Percentiles rank a stretch among this genome's conserved stretches.
These are phyloP conservation scores for Pelargonium citronellum DNA, from an alignment of 441 rosid species.

Conservation along the genomic window DNA sequence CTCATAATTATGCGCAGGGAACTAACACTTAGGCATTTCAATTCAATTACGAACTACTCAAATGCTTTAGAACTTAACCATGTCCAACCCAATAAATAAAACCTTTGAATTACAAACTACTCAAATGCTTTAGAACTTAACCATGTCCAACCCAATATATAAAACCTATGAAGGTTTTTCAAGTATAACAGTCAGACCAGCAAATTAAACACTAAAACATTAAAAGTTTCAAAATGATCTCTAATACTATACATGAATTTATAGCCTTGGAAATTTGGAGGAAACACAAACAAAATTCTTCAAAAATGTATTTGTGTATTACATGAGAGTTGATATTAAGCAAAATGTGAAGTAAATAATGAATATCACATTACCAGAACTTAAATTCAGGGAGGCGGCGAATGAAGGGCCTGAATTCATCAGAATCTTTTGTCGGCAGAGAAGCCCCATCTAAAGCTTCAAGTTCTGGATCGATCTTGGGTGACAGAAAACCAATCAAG, in stretches of 20 bases:
- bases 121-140: background rate
- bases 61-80: background rate
- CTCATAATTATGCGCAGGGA: background rate
- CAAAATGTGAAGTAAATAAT: background rate
- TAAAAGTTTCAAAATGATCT: background rate
- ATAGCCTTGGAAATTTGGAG: background rate
- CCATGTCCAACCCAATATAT: background rate
- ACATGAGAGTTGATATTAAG: background rate
- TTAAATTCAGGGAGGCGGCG: constrained; percentile 57
- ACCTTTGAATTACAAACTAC: background rate
- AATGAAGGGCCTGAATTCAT: constrained; percentile 52
- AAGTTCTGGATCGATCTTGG: constrained; percentile 51
- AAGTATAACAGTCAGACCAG: background rate
- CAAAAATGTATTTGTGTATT: background rate
- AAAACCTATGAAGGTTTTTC: constrained; percentile 4
- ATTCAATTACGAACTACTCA: background rate
- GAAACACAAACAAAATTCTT: background rate
- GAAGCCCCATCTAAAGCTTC: constrained; percentile 37
- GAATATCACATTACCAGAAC: constrained; percentile 35
- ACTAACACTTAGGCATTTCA: background rate
- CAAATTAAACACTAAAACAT: background rate
- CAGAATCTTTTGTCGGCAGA: constrained; percentile 29
- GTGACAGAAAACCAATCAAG: constrained; percentile 53
- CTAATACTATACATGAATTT: background rate
- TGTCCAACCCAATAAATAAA: background rate